Conservation (phyloP, 768 basidiomycete genomes). For the Termitomyces eurrhizus region DNA sequence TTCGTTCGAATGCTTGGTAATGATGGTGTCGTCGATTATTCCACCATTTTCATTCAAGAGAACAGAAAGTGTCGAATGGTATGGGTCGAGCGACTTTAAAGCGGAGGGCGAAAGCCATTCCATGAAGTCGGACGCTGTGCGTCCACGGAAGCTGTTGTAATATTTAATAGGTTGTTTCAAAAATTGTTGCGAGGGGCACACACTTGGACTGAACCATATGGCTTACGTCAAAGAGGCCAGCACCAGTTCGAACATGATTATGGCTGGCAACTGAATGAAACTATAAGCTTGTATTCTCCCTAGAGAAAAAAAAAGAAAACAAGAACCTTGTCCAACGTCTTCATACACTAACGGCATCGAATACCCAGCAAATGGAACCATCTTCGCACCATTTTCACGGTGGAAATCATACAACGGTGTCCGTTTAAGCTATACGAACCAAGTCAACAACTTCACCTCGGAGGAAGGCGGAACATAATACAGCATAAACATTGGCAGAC, state of each 20-base stretch:
- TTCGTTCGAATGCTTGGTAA: slow-evolving; percentile 77
- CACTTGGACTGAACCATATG: slow-evolving; percentile 97
- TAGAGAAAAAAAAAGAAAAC: slow-evolving; percentile 5
- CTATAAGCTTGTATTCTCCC: background rate
- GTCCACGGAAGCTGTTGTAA: slow-evolving; percentile 68
- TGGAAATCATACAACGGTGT: slow-evolving; percentile 92
- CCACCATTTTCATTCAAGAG: slow-evolving; percentile 87
- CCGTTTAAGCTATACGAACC: slow-evolving; percentile 36
- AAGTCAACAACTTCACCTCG: background rate
- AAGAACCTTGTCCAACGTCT: slow-evolving; percentile 71
- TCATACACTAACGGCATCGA: slow-evolving; percentile 92
- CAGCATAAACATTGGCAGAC: background rate
- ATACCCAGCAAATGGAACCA: slow-evolving; percentile 96
- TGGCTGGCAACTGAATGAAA: slow-evolving; percentile 73
- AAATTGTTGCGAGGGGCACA: slow-evolving; percentile 14
- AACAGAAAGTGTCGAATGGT: slow-evolving; percentile 82
- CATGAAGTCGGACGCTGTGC: slow-evolving; percentile 74
- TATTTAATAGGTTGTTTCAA: slow-evolving; percentile 1
- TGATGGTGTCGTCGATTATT: slow-evolving; percentile 93
- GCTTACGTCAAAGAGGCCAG: slow-evolving; percentile 93
- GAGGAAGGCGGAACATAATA: background rate
- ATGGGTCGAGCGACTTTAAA: slow-evolving; percentile 60
- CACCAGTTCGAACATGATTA: slow-evolving; percentile 76
- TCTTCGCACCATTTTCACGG: slow-evolving; percentile 75
- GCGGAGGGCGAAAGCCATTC: slow-evolving; percentile 90